Evolutionary conservation across 192 early-diverging fungal species (phyloP).

Genomic region (Mycoemilia scoparia): DNA sequence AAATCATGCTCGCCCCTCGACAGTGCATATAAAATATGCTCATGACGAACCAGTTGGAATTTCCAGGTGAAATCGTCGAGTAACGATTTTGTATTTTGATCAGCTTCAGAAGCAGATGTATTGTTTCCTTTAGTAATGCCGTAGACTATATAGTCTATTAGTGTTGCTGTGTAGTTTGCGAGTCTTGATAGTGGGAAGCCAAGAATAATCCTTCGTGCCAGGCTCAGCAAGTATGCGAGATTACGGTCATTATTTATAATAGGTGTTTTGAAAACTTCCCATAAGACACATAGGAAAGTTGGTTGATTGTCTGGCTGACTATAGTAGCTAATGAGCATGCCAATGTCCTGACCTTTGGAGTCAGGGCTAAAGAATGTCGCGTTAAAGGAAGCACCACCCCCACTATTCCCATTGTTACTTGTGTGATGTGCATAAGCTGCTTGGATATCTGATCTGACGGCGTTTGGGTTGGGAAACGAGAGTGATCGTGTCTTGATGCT

Average conservation of each 20-base stretch:
- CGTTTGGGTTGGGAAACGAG: constrained; percentile 2
- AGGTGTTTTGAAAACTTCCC: constrained; percentile 30
- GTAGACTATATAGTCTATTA: constrained; percentile 45
- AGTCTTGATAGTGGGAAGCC: constrained; percentile 50
- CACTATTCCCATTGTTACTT: no score
- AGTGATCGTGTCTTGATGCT: no score
- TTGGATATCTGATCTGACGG: constrained; percentile 6
- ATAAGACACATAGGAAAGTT: constrained; percentile 45
- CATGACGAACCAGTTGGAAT: constrained; percentile 43
- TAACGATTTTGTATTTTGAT: constrained; percentile 12
- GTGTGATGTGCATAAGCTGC: constrained; percentile 9
- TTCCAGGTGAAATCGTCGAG: constrained; percentile 56
- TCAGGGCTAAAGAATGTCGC: constrained; percentile 5
- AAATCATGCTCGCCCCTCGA: constrained; percentile 39
- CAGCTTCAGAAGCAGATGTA: constrained; percentile 2
- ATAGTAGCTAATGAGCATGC: constrained; percentile 32
- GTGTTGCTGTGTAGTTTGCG: constrained; percentile 43
- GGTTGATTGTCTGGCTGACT: constrained; percentile 38
- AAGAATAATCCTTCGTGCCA: constrained; percentile 45
- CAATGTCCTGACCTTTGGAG: constrained; percentile 7
- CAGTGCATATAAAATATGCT: constrained; percentile 51
- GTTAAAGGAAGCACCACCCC: constrained; percentile 17
- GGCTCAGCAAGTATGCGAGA: constrained; percentile 5
- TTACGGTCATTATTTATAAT: neutral
- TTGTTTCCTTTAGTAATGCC: constrained; percentile 14